These are phyloP conservation scores for Fusarium neocosmosporiellum DNA, from an alignment of 2,329 filamentous ascomycete genomes.

Conservation along the genomic window DNA sequence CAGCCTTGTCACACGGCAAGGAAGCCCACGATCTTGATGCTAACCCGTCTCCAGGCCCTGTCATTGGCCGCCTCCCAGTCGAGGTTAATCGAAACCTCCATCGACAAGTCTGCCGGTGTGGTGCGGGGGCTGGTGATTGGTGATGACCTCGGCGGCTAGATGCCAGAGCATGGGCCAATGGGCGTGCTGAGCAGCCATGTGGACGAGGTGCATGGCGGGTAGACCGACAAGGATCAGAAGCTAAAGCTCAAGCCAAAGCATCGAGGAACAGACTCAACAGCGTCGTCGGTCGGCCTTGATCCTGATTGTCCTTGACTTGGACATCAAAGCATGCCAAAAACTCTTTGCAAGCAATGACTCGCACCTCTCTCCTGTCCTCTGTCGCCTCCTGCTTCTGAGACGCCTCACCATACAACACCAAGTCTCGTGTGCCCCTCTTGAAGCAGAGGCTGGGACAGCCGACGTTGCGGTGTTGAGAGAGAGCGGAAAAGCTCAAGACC, in stretches of 20 bases:
- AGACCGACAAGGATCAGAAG: slow-evolving; percentile 15
- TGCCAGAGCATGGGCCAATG: slow-evolving; percentile 47
- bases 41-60: slow-evolving; percentile 18
- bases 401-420: slow-evolving; percentile 1
- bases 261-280: slow-evolving; percentile 16
- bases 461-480: slow-evolving; percentile 30
- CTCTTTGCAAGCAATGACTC: not conserved
- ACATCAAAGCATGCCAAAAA: not conserved
- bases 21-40: slow-evolving; percentile 20
- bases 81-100: slow-evolving; percentile 26
- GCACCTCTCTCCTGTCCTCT: not conserved
- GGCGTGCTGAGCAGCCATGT: slow-evolving; percentile 38
- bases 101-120: slow-evolving; percentile 19
- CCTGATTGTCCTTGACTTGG: not conserved
- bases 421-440: slow-evolving; percentile 24
- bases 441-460: slow-evolving; percentile 35
- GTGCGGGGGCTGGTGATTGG: slow-evolving; percentile 45
- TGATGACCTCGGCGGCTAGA: slow-evolving; percentile 54
- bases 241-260: slow-evolving; percentile 12
- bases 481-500: slow-evolving; percentile 6
- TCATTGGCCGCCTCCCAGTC: slow-evolving; percentile 22
- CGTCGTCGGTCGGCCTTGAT: slow-evolving; percentile 10
- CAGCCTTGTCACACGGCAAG: slow-evolving; percentile 34
- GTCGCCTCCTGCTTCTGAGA: slow-evolving; percentile 20
- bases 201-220: slow-evolving; percentile 25